Evolutionary conservation across 257 asterid genomes (phyloP).

Genomic region (Scutellaria barbata): DNA sequence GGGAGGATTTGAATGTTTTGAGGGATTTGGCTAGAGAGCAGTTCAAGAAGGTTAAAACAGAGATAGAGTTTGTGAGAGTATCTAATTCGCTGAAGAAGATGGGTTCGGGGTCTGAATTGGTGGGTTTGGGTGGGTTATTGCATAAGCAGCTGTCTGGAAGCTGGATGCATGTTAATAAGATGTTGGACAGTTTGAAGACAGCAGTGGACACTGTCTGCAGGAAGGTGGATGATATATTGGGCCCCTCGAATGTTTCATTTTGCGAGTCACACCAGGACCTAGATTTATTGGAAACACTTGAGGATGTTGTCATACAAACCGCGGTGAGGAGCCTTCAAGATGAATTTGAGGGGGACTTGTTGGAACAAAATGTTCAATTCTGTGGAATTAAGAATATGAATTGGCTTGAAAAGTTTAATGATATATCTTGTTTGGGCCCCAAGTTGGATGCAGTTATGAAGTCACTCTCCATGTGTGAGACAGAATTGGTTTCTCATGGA

Average conservation of each 20-base stretch:
- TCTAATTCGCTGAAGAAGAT: constrained; percentile 47
- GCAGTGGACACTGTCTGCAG: constrained; percentile 50
- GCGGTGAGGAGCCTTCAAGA: constrained; percentile 46
- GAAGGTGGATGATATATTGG: constrained; percentile 45
- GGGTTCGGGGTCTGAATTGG: constrained; percentile 61
- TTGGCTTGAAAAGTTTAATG: constrained; percentile 67
- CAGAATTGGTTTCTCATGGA: constrained; percentile 60
- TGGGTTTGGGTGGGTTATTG: constrained; percentile 61
- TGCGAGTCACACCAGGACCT: constrained; percentile 50
- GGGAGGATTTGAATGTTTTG: constrained; percentile 48
- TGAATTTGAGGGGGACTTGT: constrained; percentile 51
- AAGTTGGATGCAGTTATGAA: constrained; percentile 66
- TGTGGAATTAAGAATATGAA: constrained; percentile 42
- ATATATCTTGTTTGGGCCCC: constrained; percentile 53
- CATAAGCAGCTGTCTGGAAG: constrained; percentile 53
- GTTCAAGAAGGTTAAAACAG: constrained; percentile 58
- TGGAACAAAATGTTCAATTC: constrained; percentile 49
- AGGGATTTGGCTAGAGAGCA: constrained; percentile 52
- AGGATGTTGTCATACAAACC: constrained; percentile 60
- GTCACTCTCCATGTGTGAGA: constrained; percentile 58
- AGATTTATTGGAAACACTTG: constrained; percentile 47
- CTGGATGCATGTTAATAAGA: constrained; percentile 47
- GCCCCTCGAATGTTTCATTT: constrained; percentile 45
- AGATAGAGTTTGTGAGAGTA: constrained; percentile 48
- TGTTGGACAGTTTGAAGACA: constrained; percentile 50